Evolutionary conservation across 2,329 filamentous ascomycete genomes (phyloP), one percentile per base, ranked within the genome.

Genomic region (Fusarium sp.): DNA sequence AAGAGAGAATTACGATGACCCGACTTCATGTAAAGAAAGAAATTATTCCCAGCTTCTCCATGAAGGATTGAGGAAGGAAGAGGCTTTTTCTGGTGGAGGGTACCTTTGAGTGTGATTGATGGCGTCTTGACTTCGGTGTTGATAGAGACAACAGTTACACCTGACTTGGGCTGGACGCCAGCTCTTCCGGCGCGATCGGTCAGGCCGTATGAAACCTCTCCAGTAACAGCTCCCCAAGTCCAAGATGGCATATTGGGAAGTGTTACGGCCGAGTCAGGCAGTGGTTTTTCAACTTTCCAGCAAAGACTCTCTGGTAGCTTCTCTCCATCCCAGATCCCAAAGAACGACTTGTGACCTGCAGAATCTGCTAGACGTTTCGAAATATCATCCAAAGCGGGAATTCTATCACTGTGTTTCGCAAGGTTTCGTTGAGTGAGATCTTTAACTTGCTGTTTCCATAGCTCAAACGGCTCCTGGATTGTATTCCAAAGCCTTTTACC

Each of bases 101-200:
- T 10, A 0, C 38, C 18, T 5, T 3, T 41, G 0, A 41, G 7
- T 15, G 38, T 41, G 6, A 41, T 23, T 0, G 18, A 41, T 3
- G 15, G 10, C 3, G 18, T 13, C 1, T 18, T 5, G 38, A 5
- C 18, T 2, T 15, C 38, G 15, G 1, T 23, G 13, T 41, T 41
- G 5, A 41, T 41, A 3, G 40, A 26, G 23, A 41, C 20, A 26
- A 41, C 20, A 15, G 13, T 41, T 4, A 9, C 8, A 26, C 38
- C 20, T 5, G 20, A 26, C 18, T 13, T 6, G 20, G 4, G 4
- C 23, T 26, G 38, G 2, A 41, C 13, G 13, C 12, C 8, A 9
- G 2, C 38, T 20, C 20, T 26, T 26, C 38, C 38, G 8, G 0
- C 13, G 15, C 13, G 20, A 5, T 9, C 15, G 12, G 20, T 10